These are phyloP conservation scores for Andrographis paniculata DNA, from an alignment of 305 asterid species.

Conservation along the genomic window DNA sequence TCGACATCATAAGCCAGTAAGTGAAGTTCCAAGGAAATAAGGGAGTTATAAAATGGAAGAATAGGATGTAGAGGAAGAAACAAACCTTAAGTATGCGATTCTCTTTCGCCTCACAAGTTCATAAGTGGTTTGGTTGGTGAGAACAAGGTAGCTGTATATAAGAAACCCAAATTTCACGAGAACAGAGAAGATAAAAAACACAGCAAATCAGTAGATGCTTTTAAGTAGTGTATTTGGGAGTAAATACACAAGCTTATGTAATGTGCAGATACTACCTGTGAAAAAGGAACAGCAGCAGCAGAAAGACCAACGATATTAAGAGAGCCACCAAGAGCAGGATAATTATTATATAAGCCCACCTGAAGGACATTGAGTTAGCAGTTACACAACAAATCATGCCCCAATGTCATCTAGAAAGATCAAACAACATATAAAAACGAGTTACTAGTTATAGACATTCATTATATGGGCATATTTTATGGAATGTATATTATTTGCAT, in stretches of 20 bases:
- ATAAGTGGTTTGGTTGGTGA: conserved; percentile 91
- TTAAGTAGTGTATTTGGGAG: conserved; percentile 6
- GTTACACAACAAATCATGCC: not conserved
- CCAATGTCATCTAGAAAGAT: no score
- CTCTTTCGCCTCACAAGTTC: conserved; percentile 90
- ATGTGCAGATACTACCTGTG: conserved; percentile 37
- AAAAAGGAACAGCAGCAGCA: conserved; percentile 75
- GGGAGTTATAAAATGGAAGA: conserved; percentile 5
- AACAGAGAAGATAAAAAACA: not conserved
- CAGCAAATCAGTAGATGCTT: no score
- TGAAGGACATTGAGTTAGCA: conserved; percentile 31
- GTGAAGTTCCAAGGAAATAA: not conserved
- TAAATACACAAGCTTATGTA: conserved; percentile 13
- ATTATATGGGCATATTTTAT: no score
- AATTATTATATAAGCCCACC: conserved; percentile 74
- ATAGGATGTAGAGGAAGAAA: conserved; percentile 10
- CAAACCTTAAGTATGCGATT: conserved; percentile 72
- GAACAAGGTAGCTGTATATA: conserved; percentile 66
- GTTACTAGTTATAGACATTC: conserved; percentile 12
- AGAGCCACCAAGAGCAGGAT: conserved; percentile 55
- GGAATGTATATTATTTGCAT: not conserved
- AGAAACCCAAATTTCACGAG: conserved; percentile 11
- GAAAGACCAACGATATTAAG: conserved; percentile 51
- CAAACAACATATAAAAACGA: no score
- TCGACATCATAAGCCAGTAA: not conserved